phyloP scores from a whole-genome alignment of 2,329 filamentous ascomycete genomes.

The Ophiostoma fasciatum region DNA sequence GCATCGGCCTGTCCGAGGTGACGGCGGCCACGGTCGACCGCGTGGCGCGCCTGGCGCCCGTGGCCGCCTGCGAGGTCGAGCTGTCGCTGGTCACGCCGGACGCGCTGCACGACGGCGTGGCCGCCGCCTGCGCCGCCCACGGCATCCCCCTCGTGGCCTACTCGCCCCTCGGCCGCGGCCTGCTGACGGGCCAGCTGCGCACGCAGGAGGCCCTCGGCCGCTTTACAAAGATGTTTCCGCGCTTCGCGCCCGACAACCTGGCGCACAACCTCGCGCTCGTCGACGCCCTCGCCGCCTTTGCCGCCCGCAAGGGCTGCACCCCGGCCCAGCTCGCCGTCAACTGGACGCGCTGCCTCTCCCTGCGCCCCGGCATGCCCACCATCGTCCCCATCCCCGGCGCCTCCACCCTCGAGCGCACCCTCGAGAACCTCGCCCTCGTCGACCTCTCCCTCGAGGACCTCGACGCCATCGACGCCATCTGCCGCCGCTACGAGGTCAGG shows the following conservation, averaged over 20 bases:
- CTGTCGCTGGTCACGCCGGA: conserved; percentile 35
- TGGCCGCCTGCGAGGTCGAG: conserved; percentile 38
- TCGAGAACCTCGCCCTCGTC: conserved; percentile 30
- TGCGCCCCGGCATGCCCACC: conserved; percentile 23
- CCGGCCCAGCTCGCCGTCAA: conserved; percentile 38
- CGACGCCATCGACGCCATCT: conserved; percentile 20
- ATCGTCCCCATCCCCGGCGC: conserved; percentile 32
- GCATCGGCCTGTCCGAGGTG: conserved; percentile 32
- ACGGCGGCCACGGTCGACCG: conserved; percentile 32
- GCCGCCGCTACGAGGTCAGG: conserved; percentile 6
- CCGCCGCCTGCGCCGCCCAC: conserved; percentile 32
- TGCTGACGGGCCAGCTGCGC: conserved; percentile 3
- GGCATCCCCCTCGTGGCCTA: conserved; percentile 41
- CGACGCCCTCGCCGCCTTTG: conserved; percentile 29
- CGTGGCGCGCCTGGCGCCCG: conserved; percentile 25
- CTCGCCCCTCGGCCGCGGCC: conserved; percentile 36
- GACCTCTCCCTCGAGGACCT: conserved; percentile 23
- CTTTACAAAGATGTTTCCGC: conserved; percentile 19
- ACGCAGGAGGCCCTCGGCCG: conserved; percentile 1
- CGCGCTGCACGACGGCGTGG: conserved; percentile 34
- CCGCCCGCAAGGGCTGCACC: conserved; percentile 32
- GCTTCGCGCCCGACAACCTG: conserved; percentile 36
- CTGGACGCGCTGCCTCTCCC: conserved; percentile 34
- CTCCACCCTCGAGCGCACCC: conserved; percentile 25
- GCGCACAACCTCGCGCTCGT: conserved; percentile 34